Percentiles rank a stretch among this genome's conserved stretches.
Evolutionary conservation across 164 flowering plant genomes (phyloP).

Genomic region (Houttuynia cordata): DNA sequence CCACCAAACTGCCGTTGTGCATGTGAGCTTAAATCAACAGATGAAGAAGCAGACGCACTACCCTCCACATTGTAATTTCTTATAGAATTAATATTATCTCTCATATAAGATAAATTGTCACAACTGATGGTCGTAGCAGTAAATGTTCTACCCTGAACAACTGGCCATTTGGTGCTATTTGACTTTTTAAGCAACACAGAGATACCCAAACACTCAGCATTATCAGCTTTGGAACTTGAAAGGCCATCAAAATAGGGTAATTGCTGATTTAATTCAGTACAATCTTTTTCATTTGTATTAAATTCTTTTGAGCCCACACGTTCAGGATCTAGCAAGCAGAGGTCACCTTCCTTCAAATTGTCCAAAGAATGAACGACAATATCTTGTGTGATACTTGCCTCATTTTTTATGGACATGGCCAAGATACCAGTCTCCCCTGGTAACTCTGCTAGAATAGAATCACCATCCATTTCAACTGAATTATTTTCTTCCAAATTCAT

Average conservation of each 20-base stretch:
- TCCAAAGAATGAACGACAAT: background rate
- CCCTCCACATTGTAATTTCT: constrained; percentile 7
- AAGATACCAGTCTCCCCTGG: constrained; percentile 5
- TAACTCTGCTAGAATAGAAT: constrained; percentile 9
- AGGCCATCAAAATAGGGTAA: constrained; percentile 12
- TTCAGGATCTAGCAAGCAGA: background rate
- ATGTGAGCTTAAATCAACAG: constrained; percentile 61
- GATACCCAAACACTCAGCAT: constrained; percentile 61
- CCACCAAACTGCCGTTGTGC: constrained; percentile 63
- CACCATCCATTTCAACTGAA: constrained; percentile 7
- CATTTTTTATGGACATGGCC: background rate
- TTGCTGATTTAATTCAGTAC: constrained; percentile 15
- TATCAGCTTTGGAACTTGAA: constrained; percentile 26
- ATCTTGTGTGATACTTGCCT: background rate
- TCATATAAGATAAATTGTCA: constrained; percentile 59
- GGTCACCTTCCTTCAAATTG: background rate
- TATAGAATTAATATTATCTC: constrained; percentile 28
- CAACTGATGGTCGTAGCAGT: constrained; percentile 40
- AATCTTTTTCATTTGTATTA: constrained; percentile 11
- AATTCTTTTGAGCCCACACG: constrained; percentile 13
- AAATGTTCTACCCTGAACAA: constrained; percentile 57
- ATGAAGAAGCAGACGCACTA: constrained; percentile 64
- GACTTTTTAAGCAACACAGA: constrained; percentile 59
- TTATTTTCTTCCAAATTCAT: constrained; percentile 13
- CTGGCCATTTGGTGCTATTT: constrained; percentile 61